Evolutionary conservation across 2,329 filamentous ascomycete species (phyloP).

Genomic region (Aureobasidium sp.): DNA sequence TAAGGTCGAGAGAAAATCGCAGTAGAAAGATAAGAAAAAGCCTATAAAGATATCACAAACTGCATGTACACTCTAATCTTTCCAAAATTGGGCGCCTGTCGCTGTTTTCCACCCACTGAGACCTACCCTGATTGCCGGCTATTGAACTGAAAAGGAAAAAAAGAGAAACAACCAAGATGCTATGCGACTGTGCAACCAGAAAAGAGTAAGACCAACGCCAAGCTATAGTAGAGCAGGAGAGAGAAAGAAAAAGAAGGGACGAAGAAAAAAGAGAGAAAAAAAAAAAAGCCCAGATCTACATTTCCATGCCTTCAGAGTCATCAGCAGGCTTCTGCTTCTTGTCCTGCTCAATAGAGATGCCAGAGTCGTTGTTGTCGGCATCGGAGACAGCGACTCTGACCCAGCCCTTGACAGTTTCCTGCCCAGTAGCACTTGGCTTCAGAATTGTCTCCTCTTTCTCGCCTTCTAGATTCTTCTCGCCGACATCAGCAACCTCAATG

Average conservation of each 20-base stretch:
- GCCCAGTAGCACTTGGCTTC: slow-evolving; percentile 11
- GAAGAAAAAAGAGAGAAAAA: background rate
- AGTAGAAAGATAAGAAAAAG: background rate
- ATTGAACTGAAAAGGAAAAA: background rate
- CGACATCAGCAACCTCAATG: slow-evolving; percentile 36
- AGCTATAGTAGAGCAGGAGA: background rate
- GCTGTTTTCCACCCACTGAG: background rate
- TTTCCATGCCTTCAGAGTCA: slow-evolving; percentile 15
- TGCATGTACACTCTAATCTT: background rate
- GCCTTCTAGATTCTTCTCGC: slow-evolving; percentile 34
- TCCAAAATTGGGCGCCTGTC: background rate
- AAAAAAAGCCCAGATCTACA: background rate
- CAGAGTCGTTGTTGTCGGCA: slow-evolving; percentile 3
- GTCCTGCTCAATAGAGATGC: slow-evolving; percentile 26
- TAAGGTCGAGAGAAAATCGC: background rate
- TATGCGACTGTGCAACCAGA: background rate
- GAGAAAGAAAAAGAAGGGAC: background rate
- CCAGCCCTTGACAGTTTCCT: slow-evolving; percentile 15
- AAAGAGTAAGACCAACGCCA: background rate
- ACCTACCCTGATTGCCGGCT: background rate
- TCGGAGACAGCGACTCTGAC: slow-evolving; percentile 10
- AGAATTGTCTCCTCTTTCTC: slow-evolving; percentile 22
- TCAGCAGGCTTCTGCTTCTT: slow-evolving; percentile 17
- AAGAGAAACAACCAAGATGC: background rate
- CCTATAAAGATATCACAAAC: background rate